Base-by-base conservation (phyloP, 2,329 filamentous ascomycete species). In the Torrubiellomyces zombiae region DNA sequence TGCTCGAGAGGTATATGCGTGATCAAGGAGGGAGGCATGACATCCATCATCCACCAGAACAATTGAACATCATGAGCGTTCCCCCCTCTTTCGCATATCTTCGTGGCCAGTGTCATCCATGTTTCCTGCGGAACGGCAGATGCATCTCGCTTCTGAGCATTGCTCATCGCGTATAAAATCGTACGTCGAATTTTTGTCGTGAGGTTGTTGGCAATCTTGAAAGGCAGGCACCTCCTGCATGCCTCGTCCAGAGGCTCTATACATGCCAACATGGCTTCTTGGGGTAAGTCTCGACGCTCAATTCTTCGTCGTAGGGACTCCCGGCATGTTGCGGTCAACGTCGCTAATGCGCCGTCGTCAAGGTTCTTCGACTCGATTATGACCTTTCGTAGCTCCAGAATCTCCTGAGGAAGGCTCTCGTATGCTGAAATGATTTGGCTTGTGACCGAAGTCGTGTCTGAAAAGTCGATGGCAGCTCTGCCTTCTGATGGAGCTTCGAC, bases 191-290 rank as follows among this genome's bases (percentile, higher is more conserved):
- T 32, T 21, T 30, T 35, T 23, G 33, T 31, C 15, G 29, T 14
- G 3, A 37, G 25, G 13, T 29, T 30, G 21, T 36, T 22, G 7
- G 27, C 36, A 16, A 28, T 31, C 8, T 25, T 21, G 3, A 23
- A 21, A 9, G 31, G 25, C 3, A 41, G 30, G 10, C 26, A 33
- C 19, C 21, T 28, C 11, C 23, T 31, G 4, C 30, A 28, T 9
- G 23, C 17, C 16, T 18, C n/a, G 22, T 41, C 38, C 9, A 41
- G 25, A 2, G 38, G 38, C 3, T 39, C 35, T 20, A 40, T 16
- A 5, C 30, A 26, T 14, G 26, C 21, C 8, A 26, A 12, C 9
- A 40, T 14, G 13, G 13, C 23, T n/a, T 35, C 26, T 9, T 25
- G 21, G 14, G 33, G 30, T 7, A 39, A 14, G 3, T 32, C n/a